Conservation (phyloP, 2,329 filamentous ascomycete species). For the Penicillium sp. region DNA sequence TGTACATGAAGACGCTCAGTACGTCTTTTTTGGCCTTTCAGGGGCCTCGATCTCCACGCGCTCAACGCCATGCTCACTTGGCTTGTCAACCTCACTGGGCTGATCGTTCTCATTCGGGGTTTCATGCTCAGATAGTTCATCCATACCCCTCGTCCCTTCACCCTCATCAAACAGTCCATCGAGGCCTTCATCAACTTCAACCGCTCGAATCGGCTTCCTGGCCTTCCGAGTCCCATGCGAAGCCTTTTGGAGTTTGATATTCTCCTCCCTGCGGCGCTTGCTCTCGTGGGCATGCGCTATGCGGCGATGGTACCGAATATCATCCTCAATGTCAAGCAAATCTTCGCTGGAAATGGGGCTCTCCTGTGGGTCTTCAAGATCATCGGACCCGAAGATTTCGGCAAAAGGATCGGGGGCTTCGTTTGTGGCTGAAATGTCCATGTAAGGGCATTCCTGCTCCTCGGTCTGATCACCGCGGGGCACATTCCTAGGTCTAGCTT, state of each 20-base stretch:
- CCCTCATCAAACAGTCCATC: neutral
- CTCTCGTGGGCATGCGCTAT: neutral
- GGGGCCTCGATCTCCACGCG: neutral
- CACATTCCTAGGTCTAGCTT: neutral
- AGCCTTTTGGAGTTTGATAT: neutral
- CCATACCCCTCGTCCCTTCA: neutral
- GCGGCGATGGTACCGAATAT: conserved; percentile 1
- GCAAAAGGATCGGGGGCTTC: neutral
- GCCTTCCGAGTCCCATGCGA: neutral
- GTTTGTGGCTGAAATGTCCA: neutral
- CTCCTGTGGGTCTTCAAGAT: neutral
- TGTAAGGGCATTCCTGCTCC: neutral
- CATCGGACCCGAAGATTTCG: neutral
- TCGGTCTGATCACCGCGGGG: neutral
- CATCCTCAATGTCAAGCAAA: conserved; percentile 6
- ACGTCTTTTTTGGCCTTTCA: neutral
- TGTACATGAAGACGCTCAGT: conserved; percentile 5
- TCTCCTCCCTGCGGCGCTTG: neutral
- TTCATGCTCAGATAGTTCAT: neutral
- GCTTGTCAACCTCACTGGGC: neutral
- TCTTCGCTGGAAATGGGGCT: conserved; percentile 9
- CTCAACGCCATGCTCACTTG: neutral
- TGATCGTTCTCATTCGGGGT: neutral
- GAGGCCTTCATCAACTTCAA: neutral
- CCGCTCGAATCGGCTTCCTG: neutral